Percentiles rank a stretch among this genome's conserved stretches.
Conservation (phyloP, 2,329 filamentous ascomycete genomes). For the Graphiopsis chlorocephala region DNA sequence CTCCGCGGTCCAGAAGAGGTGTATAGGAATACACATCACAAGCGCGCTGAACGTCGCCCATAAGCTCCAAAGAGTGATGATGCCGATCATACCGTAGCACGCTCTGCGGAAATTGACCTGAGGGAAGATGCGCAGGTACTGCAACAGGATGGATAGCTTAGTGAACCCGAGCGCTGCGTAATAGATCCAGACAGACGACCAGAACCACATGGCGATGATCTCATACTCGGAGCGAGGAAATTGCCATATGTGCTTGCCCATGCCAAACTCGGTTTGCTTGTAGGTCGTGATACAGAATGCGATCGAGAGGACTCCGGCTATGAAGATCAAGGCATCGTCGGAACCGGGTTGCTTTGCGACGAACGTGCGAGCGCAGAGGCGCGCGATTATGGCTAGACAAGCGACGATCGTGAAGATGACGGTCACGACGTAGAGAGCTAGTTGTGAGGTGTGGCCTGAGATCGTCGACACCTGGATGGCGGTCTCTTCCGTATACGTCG, state of each 20-base stretch:
- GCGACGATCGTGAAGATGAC: constrained; percentile 13
- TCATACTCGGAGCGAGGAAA: constrained; percentile 10
- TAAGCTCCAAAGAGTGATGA: constrained; percentile 12
- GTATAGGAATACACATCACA: constrained; percentile 16
- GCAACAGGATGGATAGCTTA: constrained; percentile 48
- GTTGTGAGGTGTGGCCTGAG: constrained; percentile 11
- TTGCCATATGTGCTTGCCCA: constrained; percentile 12
- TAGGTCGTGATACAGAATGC: constrained; percentile 15
- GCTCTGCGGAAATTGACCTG: constrained; percentile 35
- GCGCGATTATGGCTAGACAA: constrained; percentile 7
- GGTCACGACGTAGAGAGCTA: constrained; percentile 3
- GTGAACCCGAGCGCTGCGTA: constrained; percentile 39
- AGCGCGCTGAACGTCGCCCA: constrained; percentile 17
- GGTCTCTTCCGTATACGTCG: neutral
- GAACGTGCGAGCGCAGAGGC: constrained; percentile 1
- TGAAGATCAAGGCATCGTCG: constrained; percentile 11
- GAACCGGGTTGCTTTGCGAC: constrained; percentile 8
- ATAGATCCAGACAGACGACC: constrained; percentile 39
- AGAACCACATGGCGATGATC: constrained; percentile 18
- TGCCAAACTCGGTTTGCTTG: constrained; percentile 14
- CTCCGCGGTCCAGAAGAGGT: constrained; percentile 15
- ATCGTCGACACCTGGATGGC: constrained; percentile 7
- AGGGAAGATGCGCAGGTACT: constrained; percentile 49
- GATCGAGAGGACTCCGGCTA: constrained; percentile 8
- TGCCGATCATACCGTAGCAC: constrained; percentile 11